Evolutionary conservation across 148 eudicot genomes (phyloP).

Genomic region (Hydrangea macrophylla): DNA sequence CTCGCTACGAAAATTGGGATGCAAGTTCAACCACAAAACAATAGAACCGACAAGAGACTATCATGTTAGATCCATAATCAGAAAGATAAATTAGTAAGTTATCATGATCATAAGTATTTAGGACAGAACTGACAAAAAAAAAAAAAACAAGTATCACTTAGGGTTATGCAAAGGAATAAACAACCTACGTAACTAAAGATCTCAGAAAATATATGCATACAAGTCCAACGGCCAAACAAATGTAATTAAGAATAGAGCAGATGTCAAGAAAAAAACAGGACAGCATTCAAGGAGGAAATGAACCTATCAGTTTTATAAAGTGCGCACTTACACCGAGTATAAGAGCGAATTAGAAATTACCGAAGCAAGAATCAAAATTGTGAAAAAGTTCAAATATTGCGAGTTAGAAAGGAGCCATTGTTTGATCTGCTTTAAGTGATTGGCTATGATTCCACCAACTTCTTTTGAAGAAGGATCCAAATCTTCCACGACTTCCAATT

Average conservation of each 20-base stretch:
- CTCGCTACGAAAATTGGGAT: background rate
- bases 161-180: background rate
- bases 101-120: background rate
- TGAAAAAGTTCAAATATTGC: conserved; percentile 52
- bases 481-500: conserved; percentile 35
- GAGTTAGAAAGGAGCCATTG: conserved; percentile 50
- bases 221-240: background rate
- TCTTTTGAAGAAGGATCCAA: conserved; percentile 36
- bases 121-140: background rate
- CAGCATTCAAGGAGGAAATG: background rate
- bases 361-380: conserved; percentile 71
- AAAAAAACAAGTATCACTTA: background rate
- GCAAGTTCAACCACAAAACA: background rate
- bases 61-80: background rate
- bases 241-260: background rate
- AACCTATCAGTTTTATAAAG: background rate
- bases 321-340: background rate
- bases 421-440: conserved; percentile 34
- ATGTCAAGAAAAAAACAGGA: background rate
- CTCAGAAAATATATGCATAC: background rate
- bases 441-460: conserved; percentile 30
- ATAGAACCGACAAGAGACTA: background rate
- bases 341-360: conserved; percentile 29
- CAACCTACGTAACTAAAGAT: background rate
- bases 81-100: background rate